A percentile compares a stretch with the other conserved stretches of the same genome.
Evolutionary conservation across 345 rosid species (phyloP).

Genomic region (Eucalyptus leucophloia): DNA sequence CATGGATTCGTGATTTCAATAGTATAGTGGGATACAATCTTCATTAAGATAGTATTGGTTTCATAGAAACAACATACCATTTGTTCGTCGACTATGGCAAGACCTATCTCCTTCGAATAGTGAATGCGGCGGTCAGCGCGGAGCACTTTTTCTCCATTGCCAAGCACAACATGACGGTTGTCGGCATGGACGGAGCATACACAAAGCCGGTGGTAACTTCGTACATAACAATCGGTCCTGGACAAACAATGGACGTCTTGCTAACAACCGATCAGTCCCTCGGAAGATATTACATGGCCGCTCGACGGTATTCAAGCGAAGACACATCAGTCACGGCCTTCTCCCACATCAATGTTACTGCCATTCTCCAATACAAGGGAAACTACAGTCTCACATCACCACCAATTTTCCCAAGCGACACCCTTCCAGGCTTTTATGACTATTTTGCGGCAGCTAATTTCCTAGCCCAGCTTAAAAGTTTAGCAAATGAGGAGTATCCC

Average conservation of each 20-base stretch:
- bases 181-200: conserved; percentile 21
- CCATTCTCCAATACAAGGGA: conserved; percentile 1
- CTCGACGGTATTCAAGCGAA: not conserved
- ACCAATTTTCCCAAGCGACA: not conserved
- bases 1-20: not conserved
- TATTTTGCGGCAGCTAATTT: not conserved
- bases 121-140: conserved; percentile 16
- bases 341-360: not conserved
- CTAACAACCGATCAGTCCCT: conserved; percentile 4
- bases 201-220: not conserved
- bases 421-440: not conserved
- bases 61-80: not conserved
- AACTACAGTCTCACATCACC: not conserved
- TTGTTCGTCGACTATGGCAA: conserved; percentile 8
- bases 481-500: not conserved
- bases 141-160: conserved; percentile 18
- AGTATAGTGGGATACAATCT: not conserved
- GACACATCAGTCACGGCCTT: not conserved
- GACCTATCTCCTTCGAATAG: conserved; percentile 17
- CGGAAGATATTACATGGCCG: not conserved
- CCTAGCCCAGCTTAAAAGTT: not conserved
- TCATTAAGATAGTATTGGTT: not conserved
- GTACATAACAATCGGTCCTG: conserved; percentile 6
- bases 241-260: conserved; percentile 18
- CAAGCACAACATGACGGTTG: conserved; percentile 6